These are phyloP conservation scores for Xylaria sp. DNA, from an alignment of 2,329 filamentous ascomycete species.

Conservation along the genomic window DNA sequence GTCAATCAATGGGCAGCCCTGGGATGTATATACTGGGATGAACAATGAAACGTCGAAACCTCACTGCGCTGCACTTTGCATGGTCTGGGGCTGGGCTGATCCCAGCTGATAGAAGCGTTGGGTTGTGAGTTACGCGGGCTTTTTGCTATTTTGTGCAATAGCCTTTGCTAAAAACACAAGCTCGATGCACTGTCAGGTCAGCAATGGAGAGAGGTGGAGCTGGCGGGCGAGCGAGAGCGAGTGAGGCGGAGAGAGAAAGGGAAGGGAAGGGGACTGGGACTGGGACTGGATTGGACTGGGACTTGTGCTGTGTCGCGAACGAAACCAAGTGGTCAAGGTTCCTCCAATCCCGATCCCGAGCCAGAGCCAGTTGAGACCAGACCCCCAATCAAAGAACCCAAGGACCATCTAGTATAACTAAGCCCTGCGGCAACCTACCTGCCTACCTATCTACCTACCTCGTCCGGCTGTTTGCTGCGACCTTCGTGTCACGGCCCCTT, in stretches of 20 bases:
- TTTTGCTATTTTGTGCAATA: constrained; percentile 32
- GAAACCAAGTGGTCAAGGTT: constrained; percentile 47
- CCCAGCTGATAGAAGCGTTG: constrained; percentile 26
- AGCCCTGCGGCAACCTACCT: constrained; percentile 37
- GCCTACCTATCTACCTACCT: constrained; percentile 19
- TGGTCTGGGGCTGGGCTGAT: constrained; percentile 38
- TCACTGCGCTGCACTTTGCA: constrained; percentile 35
- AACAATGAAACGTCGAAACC: constrained; percentile 37
- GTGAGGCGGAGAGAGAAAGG: constrained; percentile 10
- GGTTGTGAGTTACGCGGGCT: constrained; percentile 33
- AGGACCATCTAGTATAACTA: constrained; percentile 26
- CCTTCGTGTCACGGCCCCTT: constrained; percentile 42
- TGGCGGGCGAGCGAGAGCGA: not conserved
- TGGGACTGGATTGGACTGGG: not conserved
- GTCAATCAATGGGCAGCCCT: not conserved
- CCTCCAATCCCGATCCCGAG: constrained; percentile 46
- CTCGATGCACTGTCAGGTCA: constrained; percentile 17
- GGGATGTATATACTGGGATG: constrained; percentile 18
- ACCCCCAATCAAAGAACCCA: constrained; percentile 39
- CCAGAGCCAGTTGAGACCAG: constrained; percentile 30
- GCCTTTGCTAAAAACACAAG: constrained; percentile 27
- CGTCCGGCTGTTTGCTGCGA: constrained; percentile 43
- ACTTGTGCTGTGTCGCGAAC: constrained; percentile 30
- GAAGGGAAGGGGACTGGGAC: constrained; percentile 14
- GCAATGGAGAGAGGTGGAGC: constrained; percentile 12